Evolutionary conservation across 306 rosid species (phyloP), one percentile per base, ranked within the genome.

Genomic region (Astragalus membranaceus): DNA sequence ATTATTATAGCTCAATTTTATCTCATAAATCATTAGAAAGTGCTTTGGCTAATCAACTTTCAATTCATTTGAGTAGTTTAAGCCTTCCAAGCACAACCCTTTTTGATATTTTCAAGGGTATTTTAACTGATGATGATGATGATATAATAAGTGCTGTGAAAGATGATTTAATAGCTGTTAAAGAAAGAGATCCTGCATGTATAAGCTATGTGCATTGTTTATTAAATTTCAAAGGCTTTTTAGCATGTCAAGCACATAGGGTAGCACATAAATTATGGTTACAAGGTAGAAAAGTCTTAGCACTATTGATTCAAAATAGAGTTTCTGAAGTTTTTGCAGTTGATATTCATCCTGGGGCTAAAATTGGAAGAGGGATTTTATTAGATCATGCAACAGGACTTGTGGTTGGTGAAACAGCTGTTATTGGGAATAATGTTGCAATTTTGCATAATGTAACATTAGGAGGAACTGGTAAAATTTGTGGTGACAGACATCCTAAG

Each of bases 321-420:
- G 92, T 85, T 0, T 91, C 98, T 1, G 97, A 88, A 69, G 89
- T 84, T 52, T 94, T 88, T 16, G 87, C 90, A 0, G 96, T 94
- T 7, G 98, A 94, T 47, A 94, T 94, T 23, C 98, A 94, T 35
- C 97, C 98, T 0, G 98, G 98, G 0, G 98, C 98, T 0, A 84
- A 57, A 16, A 77, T 90, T 49, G 98, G 98, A 0, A 57, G 78
- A 6, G 97, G 96, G 33, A 64, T 94, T 4, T 70, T 94, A 75
- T 76, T 94, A 3, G 98, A 94, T 52, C 98, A 94, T 23, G 97
- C 98, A 2, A 90, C 97, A 1, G 98, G 98, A 0, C 77, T 94
- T 0, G 97, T 94, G 5, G 88, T 94, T 4, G 97, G 98, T 0
- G 98, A 90, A 75, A 94, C 97, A 0, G 98, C 96, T 3, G 87